Evolutionary conservation across 1,139 yeast genomes (phyloP), one percentile per base, ranked within the genome.

Genomic region (Cylindricascospora bacillispora): DNA sequence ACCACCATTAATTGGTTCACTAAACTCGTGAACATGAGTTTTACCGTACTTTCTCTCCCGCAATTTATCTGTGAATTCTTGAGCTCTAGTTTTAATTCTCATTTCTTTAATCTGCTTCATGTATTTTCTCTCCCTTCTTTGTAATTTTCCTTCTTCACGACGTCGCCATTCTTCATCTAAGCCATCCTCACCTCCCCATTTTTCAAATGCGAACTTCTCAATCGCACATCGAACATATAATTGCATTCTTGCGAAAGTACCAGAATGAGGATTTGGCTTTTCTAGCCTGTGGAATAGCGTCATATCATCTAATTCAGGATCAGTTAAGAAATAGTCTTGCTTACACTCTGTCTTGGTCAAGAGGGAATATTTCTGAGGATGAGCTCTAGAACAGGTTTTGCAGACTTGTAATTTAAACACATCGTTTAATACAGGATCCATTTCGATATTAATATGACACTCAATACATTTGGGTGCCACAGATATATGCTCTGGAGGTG

Each of bases 341-440:
- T 75, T 71, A 53, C 95, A 83, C 56, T 92, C 99, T 0, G 99
- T 92, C 56, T 92, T 92, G 7, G 98, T 92, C 30, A 92, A 59
- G 19, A 92, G 56, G 0, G 97, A 72, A 49, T 86, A 92, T 49
- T 89, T 89, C 29, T 92, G 95, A 0, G 95, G 95, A 16, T 60
- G 59, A 32, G 65, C 65, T 40, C 71, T 72, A 20, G 73, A 72
- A 54, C 98, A 89, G 29, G 67, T 62, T 29, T 78, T 68, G 54
- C 99, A 92, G 5, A 86, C 95, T 9, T 83, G 62, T 15, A 76
- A 59, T 19, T 66, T 62, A 59, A 86, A 92, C 25, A 74, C 71
- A 12, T 77, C 68, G 47, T 61, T 70, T 26, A 85, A 48, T 35
- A 80, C 69, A 30, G 73, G 75, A 49, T 92, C 95, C 32, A 92